Percentiles rank a stretch among this genome's conserved stretches.
These are phyloP conservation scores for Ammopiptanthus mongolicus DNA, from an alignment of 306 rosid genomes.

Conservation along the genomic window DNA sequence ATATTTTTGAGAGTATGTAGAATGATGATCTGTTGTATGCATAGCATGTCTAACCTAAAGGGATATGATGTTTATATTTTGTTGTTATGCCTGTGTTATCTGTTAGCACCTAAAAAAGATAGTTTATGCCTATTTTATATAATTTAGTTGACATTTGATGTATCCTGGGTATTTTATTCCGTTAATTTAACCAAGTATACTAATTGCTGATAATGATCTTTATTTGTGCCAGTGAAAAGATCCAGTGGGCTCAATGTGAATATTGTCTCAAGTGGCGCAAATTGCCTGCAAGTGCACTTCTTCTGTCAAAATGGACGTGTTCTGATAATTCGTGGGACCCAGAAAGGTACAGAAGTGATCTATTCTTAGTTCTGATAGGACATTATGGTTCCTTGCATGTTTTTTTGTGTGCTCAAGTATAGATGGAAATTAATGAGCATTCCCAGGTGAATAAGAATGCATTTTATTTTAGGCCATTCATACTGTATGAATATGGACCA, in stretches of 20 bases:
- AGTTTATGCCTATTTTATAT: not conserved
- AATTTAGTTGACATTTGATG: not conserved
- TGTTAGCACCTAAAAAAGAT: not conserved
- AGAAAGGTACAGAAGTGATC: constrained; percentile 54
- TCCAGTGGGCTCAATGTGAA: constrained; percentile 95
- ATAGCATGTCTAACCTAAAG: not conserved
- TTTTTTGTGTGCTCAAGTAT: too few species aligned
- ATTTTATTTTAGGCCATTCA: not conserved
- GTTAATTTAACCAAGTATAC: constrained; percentile 7
- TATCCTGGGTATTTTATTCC: not conserved
- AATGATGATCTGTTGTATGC: not conserved
- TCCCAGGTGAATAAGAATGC: constrained; percentile 5
- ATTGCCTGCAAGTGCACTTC: constrained; percentile 73
- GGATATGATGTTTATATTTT: not conserved
- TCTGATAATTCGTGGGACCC: constrained; percentile 86
- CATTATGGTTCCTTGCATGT: constrained; percentile 3
- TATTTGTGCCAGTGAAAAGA: constrained; percentile 57
- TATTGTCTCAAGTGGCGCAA: constrained; percentile 91
- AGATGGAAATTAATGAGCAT: not conserved
- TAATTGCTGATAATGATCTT: constrained; percentile 15
- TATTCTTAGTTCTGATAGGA: not conserved
- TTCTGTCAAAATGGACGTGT: constrained; percentile 88
- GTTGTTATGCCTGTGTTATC: not conserved
- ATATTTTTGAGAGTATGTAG: not conserved
- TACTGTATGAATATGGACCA: not conserved